Percentiles rank a stretch among this genome's conserved stretches.
phyloP scores from a whole-genome alignment of 495 filamentous ascomycete species.

The Hapsidospora chrysogenum region DNA sequence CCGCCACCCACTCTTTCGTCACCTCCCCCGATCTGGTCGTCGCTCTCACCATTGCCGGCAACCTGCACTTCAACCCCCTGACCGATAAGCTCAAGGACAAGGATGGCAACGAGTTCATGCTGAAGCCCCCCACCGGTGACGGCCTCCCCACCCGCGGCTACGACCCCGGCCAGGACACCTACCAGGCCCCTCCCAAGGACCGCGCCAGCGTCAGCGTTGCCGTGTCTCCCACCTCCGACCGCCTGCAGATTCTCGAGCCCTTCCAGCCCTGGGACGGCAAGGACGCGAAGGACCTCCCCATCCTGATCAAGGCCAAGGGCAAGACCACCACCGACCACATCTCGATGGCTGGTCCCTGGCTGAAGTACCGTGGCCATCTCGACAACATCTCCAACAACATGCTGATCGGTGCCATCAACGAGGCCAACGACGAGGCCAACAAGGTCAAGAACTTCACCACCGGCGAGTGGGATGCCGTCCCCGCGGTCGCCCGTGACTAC shows the following conservation, averaged over 20 bases:
- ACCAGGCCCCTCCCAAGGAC: constrained; percentile 86
- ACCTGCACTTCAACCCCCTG: constrained; percentile 91
- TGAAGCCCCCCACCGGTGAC: constrained; percentile 62
- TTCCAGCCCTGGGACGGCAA: constrained; percentile 91
- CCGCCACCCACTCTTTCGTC: constrained; percentile 95
- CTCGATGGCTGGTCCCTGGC: constrained; percentile 97
- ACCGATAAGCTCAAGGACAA: constrained; percentile 89
- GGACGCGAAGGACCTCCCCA: constrained; percentile 73
- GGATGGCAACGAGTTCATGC: constrained; percentile 91
- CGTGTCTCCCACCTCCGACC: constrained; percentile 80
- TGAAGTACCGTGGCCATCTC: constrained; percentile 98
- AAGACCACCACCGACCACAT: constrained; percentile 99
- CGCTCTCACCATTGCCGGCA: constrained; percentile 78
- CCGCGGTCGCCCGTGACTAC: constrained; percentile 92
- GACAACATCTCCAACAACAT: constrained; percentile 99
- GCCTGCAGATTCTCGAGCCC: constrained; percentile 78
- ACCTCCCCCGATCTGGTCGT: constrained; percentile 95
- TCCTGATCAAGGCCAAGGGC: constrained; percentile 93
- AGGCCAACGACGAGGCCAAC: constrained; percentile 93
- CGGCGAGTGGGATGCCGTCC: constrained; percentile 72
- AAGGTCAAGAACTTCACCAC: constrained; percentile 88
- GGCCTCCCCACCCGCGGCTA: constrained; percentile 72
- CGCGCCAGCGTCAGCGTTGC: constrained; percentile 54
- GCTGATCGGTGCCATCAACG: constrained; percentile 95
- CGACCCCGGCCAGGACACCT: constrained; percentile 88